Percentiles rank a stretch among this genome's conserved stretches.
These are phyloP conservation scores for Aspergillus ibericus DNA, from an alignment of 2,329 filamentous ascomycete species.

Conservation along the genomic window DNA sequence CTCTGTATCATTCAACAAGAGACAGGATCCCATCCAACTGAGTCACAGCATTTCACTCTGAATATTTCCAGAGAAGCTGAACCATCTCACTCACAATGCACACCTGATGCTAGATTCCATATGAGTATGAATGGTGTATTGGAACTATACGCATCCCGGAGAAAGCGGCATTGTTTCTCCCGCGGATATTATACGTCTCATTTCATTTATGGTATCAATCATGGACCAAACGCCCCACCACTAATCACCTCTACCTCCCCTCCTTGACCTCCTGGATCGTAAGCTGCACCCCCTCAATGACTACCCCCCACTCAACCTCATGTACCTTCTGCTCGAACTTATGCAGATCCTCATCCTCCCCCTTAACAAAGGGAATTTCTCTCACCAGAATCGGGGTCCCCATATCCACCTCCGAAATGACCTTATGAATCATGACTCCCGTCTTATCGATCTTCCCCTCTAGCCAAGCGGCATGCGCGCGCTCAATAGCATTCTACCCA, in stretches of 20 bases:
- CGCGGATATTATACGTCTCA: background rate
- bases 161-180: background rate
- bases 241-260: constrained; percentile 15
- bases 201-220: background rate
- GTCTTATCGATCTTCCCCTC: constrained; percentile 66
- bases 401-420: constrained; percentile 76
- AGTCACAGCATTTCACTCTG: too few relatives aligned
- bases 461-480: constrained; percentile 72
- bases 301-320: constrained; percentile 70
- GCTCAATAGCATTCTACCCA: constrained; percentile 65
- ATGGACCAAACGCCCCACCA: background rate
- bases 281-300: constrained; percentile 66
- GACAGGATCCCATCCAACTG: too few relatives aligned
- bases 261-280: constrained; percentile 34
- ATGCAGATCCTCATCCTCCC: constrained; percentile 62
- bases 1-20: too few relatives aligned
- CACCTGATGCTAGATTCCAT: too few relatives aligned
- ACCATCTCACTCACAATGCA: background rate
- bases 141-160: background rate
- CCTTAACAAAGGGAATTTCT: constrained; percentile 65
- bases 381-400: constrained; percentile 70
- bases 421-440: constrained; percentile 88
- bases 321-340: constrained; percentile 74
- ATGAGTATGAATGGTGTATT: background rate
- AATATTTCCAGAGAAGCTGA: background rate